These are phyloP conservation scores for Telopea speciosissima DNA, from an alignment of 177 flowering plant genomes.

Conservation along the genomic window DNA sequence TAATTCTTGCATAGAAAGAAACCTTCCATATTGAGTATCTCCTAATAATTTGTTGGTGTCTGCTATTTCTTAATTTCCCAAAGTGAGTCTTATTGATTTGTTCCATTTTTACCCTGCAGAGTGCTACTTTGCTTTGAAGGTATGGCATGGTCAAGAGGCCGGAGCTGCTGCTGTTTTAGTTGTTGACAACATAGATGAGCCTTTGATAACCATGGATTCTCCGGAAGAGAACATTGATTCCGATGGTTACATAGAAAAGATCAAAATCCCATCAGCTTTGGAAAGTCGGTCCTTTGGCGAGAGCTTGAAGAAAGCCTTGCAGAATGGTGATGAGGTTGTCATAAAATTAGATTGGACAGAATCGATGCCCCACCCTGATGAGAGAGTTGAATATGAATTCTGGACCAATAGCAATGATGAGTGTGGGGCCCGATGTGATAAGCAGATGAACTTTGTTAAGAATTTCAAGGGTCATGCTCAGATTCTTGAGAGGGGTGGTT, in stretches of 20 bases:
- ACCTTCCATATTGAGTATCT: background rate
- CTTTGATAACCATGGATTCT: conserved; percentile 86
- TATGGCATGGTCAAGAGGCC: conserved; percentile 77
- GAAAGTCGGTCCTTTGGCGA: conserved; percentile 55
- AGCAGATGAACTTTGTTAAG: conserved; percentile 74
- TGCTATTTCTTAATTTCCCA: background rate
- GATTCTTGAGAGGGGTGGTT: conserved; percentile 79
- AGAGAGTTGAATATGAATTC: conserved; percentile 83
- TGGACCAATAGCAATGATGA: conserved; percentile 99
- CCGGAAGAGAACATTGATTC: conserved; percentile 58
- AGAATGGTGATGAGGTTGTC: conserved; percentile 43
- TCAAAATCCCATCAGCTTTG: conserved; percentile 76
- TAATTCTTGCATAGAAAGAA: background rate
- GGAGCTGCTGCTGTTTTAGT: conserved; percentile 89
- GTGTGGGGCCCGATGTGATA: conserved; percentile 78
- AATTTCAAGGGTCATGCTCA: conserved; percentile 89
- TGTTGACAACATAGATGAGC: conserved; percentile 71
- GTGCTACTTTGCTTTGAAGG: conserved; percentile 88
- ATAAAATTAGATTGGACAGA: conserved; percentile 85
- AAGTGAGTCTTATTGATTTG: background rate
- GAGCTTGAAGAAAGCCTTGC: conserved; percentile 45
- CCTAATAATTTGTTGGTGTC: background rate
- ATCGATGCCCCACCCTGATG: conserved; percentile 88
- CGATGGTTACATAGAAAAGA: conserved; percentile 55
- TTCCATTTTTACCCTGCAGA: conserved; percentile 24